phyloP scores from a whole-genome alignment of 1,284 basidiomycete species.

The Pseudozyma flocculosa region DNA sequence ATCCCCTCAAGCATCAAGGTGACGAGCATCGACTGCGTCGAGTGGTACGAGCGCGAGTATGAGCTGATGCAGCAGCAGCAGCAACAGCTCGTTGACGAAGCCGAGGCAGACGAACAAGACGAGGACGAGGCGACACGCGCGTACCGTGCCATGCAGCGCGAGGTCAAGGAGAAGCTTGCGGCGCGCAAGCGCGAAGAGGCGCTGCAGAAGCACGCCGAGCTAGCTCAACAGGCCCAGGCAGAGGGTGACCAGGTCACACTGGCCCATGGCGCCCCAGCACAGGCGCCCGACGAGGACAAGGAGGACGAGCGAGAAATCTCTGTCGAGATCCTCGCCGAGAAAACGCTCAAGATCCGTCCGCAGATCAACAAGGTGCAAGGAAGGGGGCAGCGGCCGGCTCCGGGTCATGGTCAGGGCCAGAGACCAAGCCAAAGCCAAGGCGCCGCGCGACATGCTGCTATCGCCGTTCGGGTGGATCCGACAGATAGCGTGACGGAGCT shows the following conservation, averaged over 20 bases:
- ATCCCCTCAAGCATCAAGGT: constrained; percentile 6
- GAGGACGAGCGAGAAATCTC: neutral
- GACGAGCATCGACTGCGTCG: constrained; percentile 12
- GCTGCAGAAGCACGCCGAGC: neutral
- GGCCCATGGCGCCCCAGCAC: too few relatives aligned
- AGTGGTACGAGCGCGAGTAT: constrained; percentile 11
- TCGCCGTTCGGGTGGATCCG: too few relatives aligned
- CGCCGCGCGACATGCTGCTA: too few relatives aligned
- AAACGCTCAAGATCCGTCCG: neutral
- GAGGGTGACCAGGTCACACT: too few relatives aligned
- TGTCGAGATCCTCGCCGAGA: neutral
- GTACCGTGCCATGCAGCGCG: constrained; percentile 10
- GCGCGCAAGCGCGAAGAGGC: constrained; percentile 7
- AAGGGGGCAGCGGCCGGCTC: too few relatives aligned
- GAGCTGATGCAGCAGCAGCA: neutral
- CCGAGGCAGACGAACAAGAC: neutral
- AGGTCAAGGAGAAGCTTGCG: constrained; percentile 3
- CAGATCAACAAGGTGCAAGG: neutral
- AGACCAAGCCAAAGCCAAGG: too few relatives aligned
- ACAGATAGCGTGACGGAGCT: too few relatives aligned
- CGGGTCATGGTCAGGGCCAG: too few relatives aligned
- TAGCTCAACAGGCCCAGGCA: neutral
- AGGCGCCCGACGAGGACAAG: neutral
- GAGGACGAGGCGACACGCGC: constrained; percentile 4
- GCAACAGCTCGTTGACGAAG: neutral